These are phyloP conservation scores for Metschnikowia anglica DNA, from an alignment of 805 yeast genomes.

Conservation along the genomic window DNA sequence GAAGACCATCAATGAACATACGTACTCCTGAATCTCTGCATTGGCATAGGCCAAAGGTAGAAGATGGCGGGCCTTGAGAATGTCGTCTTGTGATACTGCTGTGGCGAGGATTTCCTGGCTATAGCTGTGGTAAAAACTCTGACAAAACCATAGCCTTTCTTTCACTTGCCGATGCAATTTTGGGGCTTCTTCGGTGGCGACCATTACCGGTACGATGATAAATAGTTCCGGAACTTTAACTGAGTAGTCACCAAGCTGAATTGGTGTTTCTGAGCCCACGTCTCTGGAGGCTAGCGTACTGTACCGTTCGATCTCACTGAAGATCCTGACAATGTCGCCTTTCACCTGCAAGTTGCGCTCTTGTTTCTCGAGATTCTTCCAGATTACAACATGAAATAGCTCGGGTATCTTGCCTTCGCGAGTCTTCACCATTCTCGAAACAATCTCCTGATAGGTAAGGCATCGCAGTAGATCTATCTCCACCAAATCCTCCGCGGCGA, in stretches of 20 bases:
- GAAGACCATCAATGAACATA: conserved; percentile 37
- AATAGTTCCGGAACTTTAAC: conserved; percentile 14
- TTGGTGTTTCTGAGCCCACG: conserved; percentile 5
- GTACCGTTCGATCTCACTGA: conserved; percentile 18
- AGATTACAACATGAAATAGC: conserved; percentile 16
- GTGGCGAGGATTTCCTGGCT: conserved; percentile 8
- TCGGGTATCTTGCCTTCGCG: conserved; percentile 10
- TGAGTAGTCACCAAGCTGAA: conserved; percentile 11
- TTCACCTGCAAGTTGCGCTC: conserved; percentile 7
- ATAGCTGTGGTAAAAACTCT: conserved; percentile 12
- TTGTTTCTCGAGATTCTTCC: conserved; percentile 19
- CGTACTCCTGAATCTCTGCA: conserved; percentile 38
- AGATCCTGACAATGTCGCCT: conserved; percentile 9
- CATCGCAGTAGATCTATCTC: conserved; percentile 18
- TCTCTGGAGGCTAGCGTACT: conserved; percentile 12
- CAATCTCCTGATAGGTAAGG: conserved; percentile 10
- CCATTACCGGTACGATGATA: conserved; percentile 16
- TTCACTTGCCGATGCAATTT: conserved; percentile 17
- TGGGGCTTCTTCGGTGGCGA: conserved; percentile 7
- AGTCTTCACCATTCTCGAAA: conserved; percentile 13
- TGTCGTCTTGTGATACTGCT: background rate
- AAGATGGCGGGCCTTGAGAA: conserved; percentile 8
- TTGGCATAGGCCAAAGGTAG: conserved; percentile 26
- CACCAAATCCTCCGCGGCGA: conserved; percentile 8
- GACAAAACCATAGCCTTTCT: conserved; percentile 22